Percentiles rank a stretch among this genome's conserved stretches.
These are phyloP conservation scores for Kondoa subrosea DNA, from an alignment of 768 basidiomycete species.

Conservation along the genomic window DNA sequence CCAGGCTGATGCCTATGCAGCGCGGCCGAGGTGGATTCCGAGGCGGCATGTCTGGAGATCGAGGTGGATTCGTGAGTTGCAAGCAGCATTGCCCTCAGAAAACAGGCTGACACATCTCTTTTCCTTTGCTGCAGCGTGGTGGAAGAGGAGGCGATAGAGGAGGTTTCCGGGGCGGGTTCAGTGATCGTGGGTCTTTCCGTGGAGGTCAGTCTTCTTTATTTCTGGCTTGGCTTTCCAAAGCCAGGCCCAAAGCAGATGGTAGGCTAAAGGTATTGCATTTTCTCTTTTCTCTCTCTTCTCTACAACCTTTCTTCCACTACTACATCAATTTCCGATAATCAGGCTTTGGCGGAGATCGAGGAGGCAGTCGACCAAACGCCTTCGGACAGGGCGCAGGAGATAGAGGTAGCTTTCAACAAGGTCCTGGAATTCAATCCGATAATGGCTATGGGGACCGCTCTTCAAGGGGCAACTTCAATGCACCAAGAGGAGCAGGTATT, in stretches of 20 bases:
- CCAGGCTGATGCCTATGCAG: neutral
- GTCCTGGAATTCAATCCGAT: neutral
- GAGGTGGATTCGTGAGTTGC: constrained; percentile 22
- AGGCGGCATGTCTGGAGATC: constrained; percentile 23
- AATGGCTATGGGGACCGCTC: neutral
- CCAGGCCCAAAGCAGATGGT: constrained; percentile 13
- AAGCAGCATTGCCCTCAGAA: neutral
- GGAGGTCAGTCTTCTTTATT: constrained; percentile 13
- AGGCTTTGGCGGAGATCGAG: neutral
- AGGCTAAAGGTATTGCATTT: constrained; percentile 6
- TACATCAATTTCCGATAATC: neutral
- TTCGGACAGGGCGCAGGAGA: neutral
- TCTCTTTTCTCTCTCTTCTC: neutral
- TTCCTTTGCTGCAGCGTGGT: neutral
- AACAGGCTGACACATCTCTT: neutral
- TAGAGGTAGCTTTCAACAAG: neutral
- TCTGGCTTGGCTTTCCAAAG: neutral
- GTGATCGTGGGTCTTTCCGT: constrained; percentile 10
- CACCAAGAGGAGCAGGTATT: neutral
- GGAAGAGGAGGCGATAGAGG: constrained; percentile 16
- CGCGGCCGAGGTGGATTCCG: constrained; percentile 10
- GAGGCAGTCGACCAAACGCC: neutral
- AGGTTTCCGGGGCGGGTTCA: constrained; percentile 16
- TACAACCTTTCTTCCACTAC: neutral
- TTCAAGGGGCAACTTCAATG: neutral